These are phyloP conservation scores for Penicillium sp. DNA, from an alignment of 2,329 filamentous ascomycete species.

Conservation along the genomic window DNA sequence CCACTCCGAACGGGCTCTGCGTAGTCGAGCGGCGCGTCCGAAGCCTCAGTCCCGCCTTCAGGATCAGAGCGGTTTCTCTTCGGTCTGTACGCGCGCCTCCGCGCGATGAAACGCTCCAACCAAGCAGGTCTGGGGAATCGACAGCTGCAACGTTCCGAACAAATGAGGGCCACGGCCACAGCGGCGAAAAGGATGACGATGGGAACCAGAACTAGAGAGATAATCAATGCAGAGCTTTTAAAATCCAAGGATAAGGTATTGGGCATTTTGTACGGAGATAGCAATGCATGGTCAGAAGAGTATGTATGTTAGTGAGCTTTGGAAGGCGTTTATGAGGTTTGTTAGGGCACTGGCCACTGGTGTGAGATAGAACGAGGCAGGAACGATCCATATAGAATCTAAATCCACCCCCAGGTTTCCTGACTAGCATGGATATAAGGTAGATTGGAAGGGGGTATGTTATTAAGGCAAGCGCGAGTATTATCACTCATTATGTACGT, in stretches of 20 bases:
- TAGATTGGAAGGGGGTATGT: conserved; percentile 23
- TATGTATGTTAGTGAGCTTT: neutral
- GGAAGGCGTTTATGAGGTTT: neutral
- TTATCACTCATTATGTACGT: conserved; percentile 27
- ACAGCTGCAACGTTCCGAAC: conserved; percentile 40
- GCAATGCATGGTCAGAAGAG: conserved; percentile 8
- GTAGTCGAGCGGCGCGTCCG: conserved; percentile 31
- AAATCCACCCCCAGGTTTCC: too few relatives aligned
- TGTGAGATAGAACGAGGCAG: neutral
- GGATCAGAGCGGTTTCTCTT: conserved; percentile 36
- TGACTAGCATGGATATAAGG: too few relatives aligned
- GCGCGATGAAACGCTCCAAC: conserved; percentile 30
- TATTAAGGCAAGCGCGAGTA: conserved; percentile 18
- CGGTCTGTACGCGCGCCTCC: conserved; percentile 24
- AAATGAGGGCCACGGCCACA: conserved; percentile 42
- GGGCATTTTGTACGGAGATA: conserved; percentile 30
- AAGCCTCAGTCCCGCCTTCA: conserved; percentile 33
- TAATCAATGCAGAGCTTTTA: conserved; percentile 44
- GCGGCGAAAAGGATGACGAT: conserved; percentile 47
- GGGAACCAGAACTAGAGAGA: conserved; percentile 51
- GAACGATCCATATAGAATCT: conserved; percentile 5
- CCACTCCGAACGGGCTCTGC: conserved; percentile 23
- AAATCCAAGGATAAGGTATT: conserved; percentile 32
- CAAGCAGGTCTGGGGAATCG: conserved; percentile 20
- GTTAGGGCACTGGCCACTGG: neutral